phyloP scores from a whole-genome alignment of 1,139 yeast species.

The Lodderomyces pseudojiufengensis region DNA sequence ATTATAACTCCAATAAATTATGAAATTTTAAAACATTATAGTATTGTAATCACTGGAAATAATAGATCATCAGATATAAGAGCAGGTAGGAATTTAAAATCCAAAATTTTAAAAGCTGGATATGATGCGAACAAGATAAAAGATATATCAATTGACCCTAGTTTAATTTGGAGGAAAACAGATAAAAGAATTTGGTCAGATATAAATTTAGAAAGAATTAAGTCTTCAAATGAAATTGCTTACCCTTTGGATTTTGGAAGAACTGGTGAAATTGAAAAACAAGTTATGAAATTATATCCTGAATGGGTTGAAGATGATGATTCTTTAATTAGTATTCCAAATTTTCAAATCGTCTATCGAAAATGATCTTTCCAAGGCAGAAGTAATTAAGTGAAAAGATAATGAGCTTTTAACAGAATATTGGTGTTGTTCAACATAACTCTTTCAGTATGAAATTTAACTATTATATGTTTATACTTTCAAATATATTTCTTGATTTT shows the following conservation, averaged over 20 bases:
- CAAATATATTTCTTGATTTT: too few relatives aligned
- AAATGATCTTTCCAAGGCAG: too few relatives aligned
- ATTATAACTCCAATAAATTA: slow-evolving; percentile 21
- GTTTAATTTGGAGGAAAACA: background rate
- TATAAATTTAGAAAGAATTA: slow-evolving; percentile 13
- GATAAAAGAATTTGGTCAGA: slow-evolving; percentile 11
- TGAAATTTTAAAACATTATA: slow-evolving; percentile 11
- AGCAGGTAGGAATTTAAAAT: slow-evolving; percentile 19
- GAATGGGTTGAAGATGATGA: slow-evolving; percentile 16
- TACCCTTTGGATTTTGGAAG: slow-evolving; percentile 12
- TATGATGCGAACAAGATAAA: slow-evolving; percentile 13
- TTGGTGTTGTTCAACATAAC: too few relatives aligned
- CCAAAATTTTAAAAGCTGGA: slow-evolving; percentile 20
- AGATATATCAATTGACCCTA: background rate
- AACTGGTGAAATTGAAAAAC: slow-evolving; percentile 9
- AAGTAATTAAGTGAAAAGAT: too few relatives aligned
- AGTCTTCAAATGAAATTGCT: slow-evolving; percentile 12
- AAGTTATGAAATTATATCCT: slow-evolving; percentile 14
- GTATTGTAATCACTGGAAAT: slow-evolving; percentile 8
- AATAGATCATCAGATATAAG: slow-evolving; percentile 14
- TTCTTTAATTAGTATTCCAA: slow-evolving; percentile 13
- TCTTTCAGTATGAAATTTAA: too few relatives aligned
- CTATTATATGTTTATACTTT: too few relatives aligned
- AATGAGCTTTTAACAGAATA: too few relatives aligned
- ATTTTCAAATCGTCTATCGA: slow-evolving; percentile 19